Conservation (phyloP, 352 stramenopile species). For the Pythium aristosporum region DNA sequence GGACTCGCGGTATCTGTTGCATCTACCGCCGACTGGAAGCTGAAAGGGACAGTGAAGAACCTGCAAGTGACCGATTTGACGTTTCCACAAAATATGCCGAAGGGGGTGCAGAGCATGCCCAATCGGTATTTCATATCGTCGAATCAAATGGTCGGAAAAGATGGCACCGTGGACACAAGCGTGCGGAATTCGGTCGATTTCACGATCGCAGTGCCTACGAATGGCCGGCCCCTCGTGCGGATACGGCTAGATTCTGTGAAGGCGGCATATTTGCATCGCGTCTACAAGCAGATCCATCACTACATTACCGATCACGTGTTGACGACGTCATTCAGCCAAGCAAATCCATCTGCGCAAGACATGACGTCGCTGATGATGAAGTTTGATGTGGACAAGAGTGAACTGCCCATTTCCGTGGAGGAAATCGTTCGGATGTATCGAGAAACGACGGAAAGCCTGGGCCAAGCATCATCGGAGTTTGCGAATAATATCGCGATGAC, state of each 20-base stretch:
- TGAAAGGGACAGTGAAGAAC: conserved; percentile 72
- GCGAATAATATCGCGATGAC: conserved; percentile 14
- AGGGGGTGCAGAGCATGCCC: conserved; percentile 36
- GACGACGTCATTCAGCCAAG: not conserved
- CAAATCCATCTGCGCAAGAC: conserved; percentile 6
- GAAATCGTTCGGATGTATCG: conserved; percentile 32
- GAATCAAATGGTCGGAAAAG: conserved; percentile 37
- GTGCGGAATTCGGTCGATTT: conserved; percentile 69
- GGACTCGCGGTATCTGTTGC: conserved; percentile 12
- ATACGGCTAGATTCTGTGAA: conserved; percentile 77
- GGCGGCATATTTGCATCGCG: conserved; percentile 79
- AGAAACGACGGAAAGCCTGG: conserved; percentile 12
- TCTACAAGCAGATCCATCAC: conserved; percentile 87
- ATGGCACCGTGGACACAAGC: conserved; percentile 25
- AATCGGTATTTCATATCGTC: conserved; percentile 76
- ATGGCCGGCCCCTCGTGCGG: conserved; percentile 5
- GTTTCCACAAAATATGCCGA: conserved; percentile 35
- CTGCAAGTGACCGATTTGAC: conserved; percentile 71
- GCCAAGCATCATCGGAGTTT: not conserved
- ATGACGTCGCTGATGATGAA: conserved; percentile 15
- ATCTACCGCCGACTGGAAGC: conserved; percentile 13
- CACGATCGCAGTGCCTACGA: not conserved
- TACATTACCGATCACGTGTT: conserved; percentile 63
- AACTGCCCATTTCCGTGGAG: conserved; percentile 28
- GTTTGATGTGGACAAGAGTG: conserved; percentile 23